Conservation (phyloP, 2,329 filamentous ascomycete genomes). For the Leptographium wingfieldii region DNA sequence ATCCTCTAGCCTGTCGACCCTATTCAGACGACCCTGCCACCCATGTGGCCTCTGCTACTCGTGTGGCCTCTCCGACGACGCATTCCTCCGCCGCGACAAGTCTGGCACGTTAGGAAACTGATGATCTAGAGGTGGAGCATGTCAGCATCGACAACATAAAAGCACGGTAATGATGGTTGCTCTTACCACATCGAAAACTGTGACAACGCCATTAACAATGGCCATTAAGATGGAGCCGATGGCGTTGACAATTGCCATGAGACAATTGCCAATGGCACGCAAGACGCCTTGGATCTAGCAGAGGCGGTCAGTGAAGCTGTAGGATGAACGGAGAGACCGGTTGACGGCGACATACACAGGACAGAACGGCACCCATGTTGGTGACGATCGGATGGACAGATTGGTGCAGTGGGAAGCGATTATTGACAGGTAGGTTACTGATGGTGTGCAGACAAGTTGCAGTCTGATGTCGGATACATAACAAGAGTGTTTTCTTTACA, state of each 20-base stretch:
- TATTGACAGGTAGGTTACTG: not conserved
- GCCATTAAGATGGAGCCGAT: constrained; percentile 52
- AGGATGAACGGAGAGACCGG: not conserved
- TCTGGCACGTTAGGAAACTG: constrained; percentile 48
- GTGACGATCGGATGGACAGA: constrained; percentile 4
- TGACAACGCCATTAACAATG: constrained; percentile 55
- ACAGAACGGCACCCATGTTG: constrained; percentile 73
- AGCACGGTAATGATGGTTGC: too few species aligned
- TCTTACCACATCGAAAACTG: constrained; percentile 42
- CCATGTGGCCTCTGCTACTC: not conserved
- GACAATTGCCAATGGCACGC: constrained; percentile 49
- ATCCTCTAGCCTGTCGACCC: too few species aligned
- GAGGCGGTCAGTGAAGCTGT: not conserved
- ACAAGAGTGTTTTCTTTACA: too few species aligned
- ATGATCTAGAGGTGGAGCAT: constrained; percentile 30
- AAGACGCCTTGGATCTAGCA: constrained; percentile 38
- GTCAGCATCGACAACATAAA: not conserved
- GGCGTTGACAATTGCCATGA: constrained; percentile 57
- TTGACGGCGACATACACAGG: constrained; percentile 51
- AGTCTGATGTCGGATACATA: too few species aligned
- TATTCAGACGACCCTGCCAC: too few species aligned
- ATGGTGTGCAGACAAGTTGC: too few species aligned
- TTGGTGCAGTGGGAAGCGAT: not conserved
- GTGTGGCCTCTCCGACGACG: not conserved
- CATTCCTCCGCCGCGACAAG: constrained; percentile 18